These are phyloP conservation scores for Ogataea philodendri DNA, from an alignment of 805 yeast genomes.

Conservation along the genomic window DNA sequence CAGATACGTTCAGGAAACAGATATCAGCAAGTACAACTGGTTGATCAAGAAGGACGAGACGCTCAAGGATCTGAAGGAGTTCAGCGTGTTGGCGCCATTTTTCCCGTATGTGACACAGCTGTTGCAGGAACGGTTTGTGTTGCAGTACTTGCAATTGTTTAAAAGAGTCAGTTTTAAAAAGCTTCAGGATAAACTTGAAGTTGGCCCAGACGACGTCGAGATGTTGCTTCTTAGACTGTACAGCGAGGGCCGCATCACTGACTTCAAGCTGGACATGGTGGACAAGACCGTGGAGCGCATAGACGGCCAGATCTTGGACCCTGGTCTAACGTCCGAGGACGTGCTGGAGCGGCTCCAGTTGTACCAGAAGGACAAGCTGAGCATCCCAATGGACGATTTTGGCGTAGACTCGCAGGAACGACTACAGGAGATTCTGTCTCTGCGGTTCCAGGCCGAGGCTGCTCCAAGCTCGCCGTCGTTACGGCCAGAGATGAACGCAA, in stretches of 20 bases:
- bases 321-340: slow-evolving; percentile 9
- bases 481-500: slow-evolving; percentile 10
- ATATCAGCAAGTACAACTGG: slow-evolving; percentile 25
- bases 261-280: slow-evolving; percentile 28
- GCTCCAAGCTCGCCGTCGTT: slow-evolving; percentile 11
- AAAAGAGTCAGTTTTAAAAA: slow-evolving; percentile 22
- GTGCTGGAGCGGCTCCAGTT: slow-evolving; percentile 17
- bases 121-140: slow-evolving; percentile 25
- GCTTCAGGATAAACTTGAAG: slow-evolving; percentile 22
- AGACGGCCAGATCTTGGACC: slow-evolving; percentile 8
- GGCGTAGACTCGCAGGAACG: slow-evolving; percentile 2
- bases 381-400: neutral
- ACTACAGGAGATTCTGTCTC: slow-evolving; percentile 6
- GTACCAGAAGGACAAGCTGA: slow-evolving; percentile 7
- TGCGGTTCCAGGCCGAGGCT: slow-evolving; percentile 8
- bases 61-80: slow-evolving; percentile 13
- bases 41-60: slow-evolving; percentile 15
- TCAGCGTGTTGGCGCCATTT: slow-evolving; percentile 23
- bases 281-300: slow-evolving; percentile 19
- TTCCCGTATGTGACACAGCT: slow-evolving; percentile 28
- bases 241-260: slow-evolving; percentile 24
- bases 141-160: slow-evolving; percentile 24
- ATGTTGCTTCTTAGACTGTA: slow-evolving; percentile 26
- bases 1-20: slow-evolving; percentile 25
- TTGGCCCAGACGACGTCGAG: slow-evolving; percentile 22